phyloP scores from a whole-genome alignment of 768 basidiomycete species.

The Phanerodontia chrysosporium region DNA sequence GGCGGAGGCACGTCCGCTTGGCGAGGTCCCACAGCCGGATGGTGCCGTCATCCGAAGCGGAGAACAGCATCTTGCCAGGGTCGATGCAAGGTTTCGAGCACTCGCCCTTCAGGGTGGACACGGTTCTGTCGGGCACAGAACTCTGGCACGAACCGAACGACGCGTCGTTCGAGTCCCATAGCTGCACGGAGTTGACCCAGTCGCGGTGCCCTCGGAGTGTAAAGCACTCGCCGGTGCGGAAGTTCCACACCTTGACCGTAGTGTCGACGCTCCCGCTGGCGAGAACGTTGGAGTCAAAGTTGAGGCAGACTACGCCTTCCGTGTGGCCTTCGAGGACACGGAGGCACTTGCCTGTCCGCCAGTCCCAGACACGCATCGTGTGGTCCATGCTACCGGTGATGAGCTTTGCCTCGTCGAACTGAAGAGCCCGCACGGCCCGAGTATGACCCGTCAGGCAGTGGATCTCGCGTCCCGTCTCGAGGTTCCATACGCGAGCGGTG shows the following conservation, averaged over 20 bases:
- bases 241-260: slow-evolving; percentile 95
- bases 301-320: slow-evolving; percentile 85
- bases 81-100: slow-evolving; percentile 26
- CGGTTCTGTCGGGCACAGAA: not conserved
- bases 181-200: slow-evolving; percentile 92
- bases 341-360: slow-evolving; percentile 85
- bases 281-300: slow-evolving; percentile 88
- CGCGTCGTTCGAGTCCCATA: slow-evolving; percentile 71
- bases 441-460: slow-evolving; percentile 87
- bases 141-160: slow-evolving; percentile 7
- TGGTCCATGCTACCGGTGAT: slow-evolving; percentile 97
- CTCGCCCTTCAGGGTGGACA: slow-evolving; percentile 1
- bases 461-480: slow-evolving; percentile 84
- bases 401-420: slow-evolving; percentile 93
- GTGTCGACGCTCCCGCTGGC: slow-evolving; percentile 91
- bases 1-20: slow-evolving; percentile 71
- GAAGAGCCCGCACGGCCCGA: slow-evolving; percentile 84
- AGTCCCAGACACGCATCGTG: slow-evolving; percentile 94
- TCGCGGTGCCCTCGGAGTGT: slow-evolving; percentile 89
- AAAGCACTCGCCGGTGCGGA: slow-evolving; percentile 87
- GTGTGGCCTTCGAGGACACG: slow-evolving; percentile 87
- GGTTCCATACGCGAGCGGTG: slow-evolving; percentile 93
- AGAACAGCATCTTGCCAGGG: slow-evolving; percentile 93
- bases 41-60: slow-evolving; percentile 90
- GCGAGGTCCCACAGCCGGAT: slow-evolving; percentile 94